Base-by-base conservation (phyloP, 768 basidiomycete genomes). In the Suillus ampliporus region DNA sequence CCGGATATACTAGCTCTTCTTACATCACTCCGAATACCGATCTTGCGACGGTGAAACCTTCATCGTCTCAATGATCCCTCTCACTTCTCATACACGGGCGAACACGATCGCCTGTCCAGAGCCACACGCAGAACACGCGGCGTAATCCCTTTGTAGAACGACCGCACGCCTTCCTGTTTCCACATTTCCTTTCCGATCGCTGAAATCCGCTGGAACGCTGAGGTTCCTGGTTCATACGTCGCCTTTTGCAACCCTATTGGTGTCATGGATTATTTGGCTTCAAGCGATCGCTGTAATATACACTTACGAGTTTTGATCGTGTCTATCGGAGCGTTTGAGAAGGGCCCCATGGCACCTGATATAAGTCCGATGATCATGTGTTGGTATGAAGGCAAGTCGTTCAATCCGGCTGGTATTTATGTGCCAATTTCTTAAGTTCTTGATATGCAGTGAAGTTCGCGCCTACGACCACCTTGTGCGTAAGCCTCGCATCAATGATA, bases 371-470 rank as follows among this genome's bases (percentile, higher is more conserved):
- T 94, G 26, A 92, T 53, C 90, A 97, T 97, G 69, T 96, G 94
- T 74, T 99, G 97, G 76, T 93, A 97, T 38, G 92, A 93, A 4
- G 97, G 97, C 34, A 99, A 84, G 44, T 94, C 91, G 0, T 70
- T 71, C 58, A 90, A 50, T 90, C 86, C 13, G 96, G 97, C 75
- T 99, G 97, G 67, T 84, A 77, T 60, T 78, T 78, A 61, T 92
- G 85, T 15, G 91, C 89, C 57, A 92, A 66, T 72, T 90, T 92
- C 82, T 99, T 99, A 69, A 99, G 81, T 74, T 99, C 94, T 73
- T 97, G 96, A 80, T 99, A 99, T 47, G 91, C 95, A 5, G 97
- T 99, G 71, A 99, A 99, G 77, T 99, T 99, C 26, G 93, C 96
- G 68, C 95, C 95, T 88, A 54, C 7, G 19, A 26, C 40, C 61